Percentiles rank a stretch among this genome's conserved stretches.
These are phyloP conservation scores for Xylariaceae sp. DNA, from an alignment of 2,329 filamentous ascomycete species.

Conservation along the genomic window DNA sequence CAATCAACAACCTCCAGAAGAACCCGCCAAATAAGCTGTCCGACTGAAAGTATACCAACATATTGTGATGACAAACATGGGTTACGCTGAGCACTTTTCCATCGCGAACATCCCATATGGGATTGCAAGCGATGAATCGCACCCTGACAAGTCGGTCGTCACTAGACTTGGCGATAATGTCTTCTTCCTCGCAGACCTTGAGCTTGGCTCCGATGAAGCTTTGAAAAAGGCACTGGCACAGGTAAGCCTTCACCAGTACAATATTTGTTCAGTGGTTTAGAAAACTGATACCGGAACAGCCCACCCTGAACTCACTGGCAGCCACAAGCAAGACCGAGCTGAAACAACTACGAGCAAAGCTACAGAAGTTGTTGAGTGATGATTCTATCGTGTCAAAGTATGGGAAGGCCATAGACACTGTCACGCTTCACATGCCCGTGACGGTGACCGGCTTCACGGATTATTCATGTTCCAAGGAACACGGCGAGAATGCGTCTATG, in stretches of 20 bases:
- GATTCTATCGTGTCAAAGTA: conserved; percentile 13
- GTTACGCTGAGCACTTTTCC: conserved; percentile 40
- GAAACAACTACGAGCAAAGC: conserved; percentile 12
- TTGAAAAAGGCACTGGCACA: conserved; percentile 10
- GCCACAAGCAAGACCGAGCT: conserved; percentile 10
- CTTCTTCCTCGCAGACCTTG: conserved; percentile 46
- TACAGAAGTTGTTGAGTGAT: conserved; percentile 15
- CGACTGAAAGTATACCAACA: too few relatives aligned
- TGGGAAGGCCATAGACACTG: conserved; percentile 31
- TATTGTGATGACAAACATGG: too few relatives aligned
- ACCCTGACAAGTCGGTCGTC: conserved; percentile 37
- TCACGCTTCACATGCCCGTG: conserved; percentile 51
- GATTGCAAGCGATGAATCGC: conserved; percentile 38
- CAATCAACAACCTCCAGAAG: too few relatives aligned
- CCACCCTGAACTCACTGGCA: conserved; percentile 18
- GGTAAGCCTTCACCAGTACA: conserved; percentile 5
- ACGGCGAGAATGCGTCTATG: conserved; percentile 44
- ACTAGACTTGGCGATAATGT: conserved; percentile 48
- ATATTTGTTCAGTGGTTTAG: too few relatives aligned
- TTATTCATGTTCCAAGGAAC: conserved; percentile 50
- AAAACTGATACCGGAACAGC: conserved; percentile 6
- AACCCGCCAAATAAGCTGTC: too few relatives aligned
- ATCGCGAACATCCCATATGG: conserved; percentile 50
- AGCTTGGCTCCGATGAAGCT: conserved; percentile 10
- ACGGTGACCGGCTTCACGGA: conserved; percentile 53